phyloP scores from a whole-genome alignment of 805 yeast species.

The Cyberlindnera saturnus region DNA sequence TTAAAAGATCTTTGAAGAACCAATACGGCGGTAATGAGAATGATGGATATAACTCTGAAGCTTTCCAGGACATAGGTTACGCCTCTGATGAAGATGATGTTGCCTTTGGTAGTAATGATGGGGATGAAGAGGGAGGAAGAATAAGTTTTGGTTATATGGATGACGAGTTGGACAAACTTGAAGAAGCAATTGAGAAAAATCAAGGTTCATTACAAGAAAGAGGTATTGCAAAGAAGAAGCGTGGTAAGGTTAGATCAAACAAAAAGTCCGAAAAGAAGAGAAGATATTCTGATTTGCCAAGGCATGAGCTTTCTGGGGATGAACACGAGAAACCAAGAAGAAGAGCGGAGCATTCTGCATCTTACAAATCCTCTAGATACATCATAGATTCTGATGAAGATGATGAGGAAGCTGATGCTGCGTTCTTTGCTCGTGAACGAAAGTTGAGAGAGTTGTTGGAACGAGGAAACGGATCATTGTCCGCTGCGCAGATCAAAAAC shows the following conservation, averaged over 20 bases:
- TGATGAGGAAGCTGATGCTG: conserved; percentile 47
- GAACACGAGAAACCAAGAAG: conserved; percentile 11
- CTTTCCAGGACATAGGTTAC: conserved; percentile 15
- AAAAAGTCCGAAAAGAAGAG: conserved; percentile 9
- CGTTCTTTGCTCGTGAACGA: conserved; percentile 52
- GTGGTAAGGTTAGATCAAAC: conserved; percentile 1
- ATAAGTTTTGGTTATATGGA: conserved; percentile 12
- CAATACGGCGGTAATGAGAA: conserved; percentile 30
- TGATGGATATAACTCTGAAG: conserved; percentile 32
- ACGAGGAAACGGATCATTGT: conserved; percentile 10
- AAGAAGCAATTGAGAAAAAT: conserved; percentile 10
- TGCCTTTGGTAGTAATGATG: conserved; percentile 27
- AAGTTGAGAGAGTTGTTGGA: conserved; percentile 33
- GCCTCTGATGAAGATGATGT: conserved; percentile 32
- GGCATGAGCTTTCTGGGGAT: conserved; percentile 13
- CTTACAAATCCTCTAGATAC: conserved; percentile 43
- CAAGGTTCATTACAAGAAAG: conserved; percentile 3
- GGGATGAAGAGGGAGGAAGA: conserved; percentile 3
- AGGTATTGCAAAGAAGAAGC: conserved; percentile 22
- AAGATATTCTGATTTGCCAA: conserved; percentile 2
- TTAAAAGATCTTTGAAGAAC: conserved; percentile 25
- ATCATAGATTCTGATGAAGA: conserved; percentile 59
- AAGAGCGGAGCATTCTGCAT: neutral
- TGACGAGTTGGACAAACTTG: conserved; percentile 15
- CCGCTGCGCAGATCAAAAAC: conserved; percentile 10